A percentile compares a stretch with the other conserved stretches of the same genome.
Conservation (phyloP, 441 rosid genomes). For the Euphorbia corollata region DNA sequence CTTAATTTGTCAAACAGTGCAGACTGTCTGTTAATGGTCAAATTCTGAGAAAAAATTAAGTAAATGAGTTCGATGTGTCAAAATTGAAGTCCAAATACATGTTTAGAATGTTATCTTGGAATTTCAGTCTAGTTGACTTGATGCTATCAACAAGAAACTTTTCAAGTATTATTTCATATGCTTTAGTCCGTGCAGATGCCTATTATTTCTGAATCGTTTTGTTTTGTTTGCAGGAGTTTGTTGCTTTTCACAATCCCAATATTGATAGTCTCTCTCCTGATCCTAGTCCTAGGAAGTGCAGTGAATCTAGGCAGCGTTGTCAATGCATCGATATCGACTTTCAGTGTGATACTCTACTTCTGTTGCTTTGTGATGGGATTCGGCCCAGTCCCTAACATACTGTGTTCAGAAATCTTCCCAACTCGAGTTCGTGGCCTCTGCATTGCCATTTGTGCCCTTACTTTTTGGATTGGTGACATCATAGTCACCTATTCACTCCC, state of each 20-base stretch:
- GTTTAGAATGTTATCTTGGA: not conserved
- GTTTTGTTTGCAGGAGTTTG: conserved; percentile 52
- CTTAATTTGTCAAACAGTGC: too few species aligned
- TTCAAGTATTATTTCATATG: not conserved
- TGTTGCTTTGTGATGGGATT: conserved; percentile 93
- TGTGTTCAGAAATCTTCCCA: conserved; percentile 94
- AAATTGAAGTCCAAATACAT: not conserved
- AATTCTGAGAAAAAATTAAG: too few species aligned
- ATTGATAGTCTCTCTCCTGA: conserved; percentile 49
- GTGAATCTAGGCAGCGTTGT: conserved; percentile 42
- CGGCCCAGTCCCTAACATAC: conserved; percentile 91
- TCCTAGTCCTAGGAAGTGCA: conserved; percentile 48
- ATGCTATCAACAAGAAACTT: not conserved
- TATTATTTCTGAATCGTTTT: conserved; percentile 5
- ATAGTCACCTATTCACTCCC: conserved; percentile 75
- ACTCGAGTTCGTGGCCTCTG: conserved; percentile 75
- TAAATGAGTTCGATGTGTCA: not conserved
- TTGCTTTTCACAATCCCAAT: conserved; percentile 73
- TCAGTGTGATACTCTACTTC: conserved; percentile 68
- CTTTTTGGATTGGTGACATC: conserved; percentile 65
- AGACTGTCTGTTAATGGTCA: too few species aligned
- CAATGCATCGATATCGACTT: conserved; percentile 68
- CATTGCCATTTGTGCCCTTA: not conserved
- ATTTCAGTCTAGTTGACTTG: too few species aligned
- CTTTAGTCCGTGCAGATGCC: not conserved